Base-by-base conservation (phyloP, 495 filamentous ascomycete species). In the Stereocaulon alpinum region DNA sequence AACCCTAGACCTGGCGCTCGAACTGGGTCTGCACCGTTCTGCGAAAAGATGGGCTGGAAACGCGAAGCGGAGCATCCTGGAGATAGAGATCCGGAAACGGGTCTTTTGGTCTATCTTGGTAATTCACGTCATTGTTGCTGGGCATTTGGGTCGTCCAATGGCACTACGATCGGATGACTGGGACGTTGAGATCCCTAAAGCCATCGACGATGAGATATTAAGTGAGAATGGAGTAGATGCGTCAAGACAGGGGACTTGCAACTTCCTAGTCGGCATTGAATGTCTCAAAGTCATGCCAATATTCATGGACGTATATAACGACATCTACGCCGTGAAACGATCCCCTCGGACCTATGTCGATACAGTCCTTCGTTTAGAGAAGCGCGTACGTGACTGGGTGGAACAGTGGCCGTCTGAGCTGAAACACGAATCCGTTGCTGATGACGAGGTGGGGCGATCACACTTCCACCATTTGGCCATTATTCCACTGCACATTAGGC, bases 91-190 rank as follows among this genome's bases (percentile, higher is more conserved):
- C 62, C 76, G 88, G 27, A 91, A 91, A 71, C 77, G 88, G 27
- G 76, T 85, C 5, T 92, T 87, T 74, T 92, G 86, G 86, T 73
- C 77, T 12, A 73, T 89, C 48, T 67, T 87, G 20, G 72, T 75
- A 27, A 76, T 89, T 17, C 74, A 82, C 51, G 75, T 86, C 27
- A 80, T 79, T 10, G 70, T 91, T 30, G 84, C 84, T 64, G 85
- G 86, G 37, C 87, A 85, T 56, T 76, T 91, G 32, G 88, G 88
- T 32, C 76, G 84, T 42, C 88, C 88, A 18, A 88, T 91, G 84
- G 76, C 83, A 2, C 72, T 92, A 18, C 75, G 80, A 27, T 58
- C 80, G 12, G 81, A 86, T 40, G 88, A 92, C 65, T 82, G 86
- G 64, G 88, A 91, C 66, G 77, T 86, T 45, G 87, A 89, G 61